Conservation (phyloP, 2,329 filamentous ascomycete species). For the Fonsecaea monophora region DNA sequence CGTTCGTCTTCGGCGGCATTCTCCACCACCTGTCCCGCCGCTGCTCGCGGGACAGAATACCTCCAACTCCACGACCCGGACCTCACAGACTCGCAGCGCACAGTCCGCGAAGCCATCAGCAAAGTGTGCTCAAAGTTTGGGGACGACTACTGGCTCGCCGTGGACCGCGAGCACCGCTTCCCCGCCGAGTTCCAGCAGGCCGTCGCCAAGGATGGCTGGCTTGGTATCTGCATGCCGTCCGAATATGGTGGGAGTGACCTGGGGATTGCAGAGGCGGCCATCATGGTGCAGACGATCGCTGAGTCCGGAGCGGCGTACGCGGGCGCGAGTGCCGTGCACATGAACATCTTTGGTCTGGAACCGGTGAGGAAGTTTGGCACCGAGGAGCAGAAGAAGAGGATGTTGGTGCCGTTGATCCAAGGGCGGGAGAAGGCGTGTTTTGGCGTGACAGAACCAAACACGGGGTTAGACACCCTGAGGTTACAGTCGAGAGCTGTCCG, state of each 20-base stretch:
- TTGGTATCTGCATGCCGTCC: conserved; percentile 55
- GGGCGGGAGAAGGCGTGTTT: conserved; percentile 53
- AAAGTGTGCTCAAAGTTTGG: conserved; percentile 54
- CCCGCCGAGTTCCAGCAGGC: conserved; percentile 51
- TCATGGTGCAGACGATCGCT: conserved; percentile 58
- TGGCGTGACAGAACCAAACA: conserved; percentile 54
- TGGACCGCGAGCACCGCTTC: conserved; percentile 49
- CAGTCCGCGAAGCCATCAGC: conserved; percentile 53
- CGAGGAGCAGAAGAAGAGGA: conserved; percentile 51
- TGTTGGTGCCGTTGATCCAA: conserved; percentile 50
- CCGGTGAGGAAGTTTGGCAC: conserved; percentile 55
- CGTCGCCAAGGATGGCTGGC: conserved; percentile 53
- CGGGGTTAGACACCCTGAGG: conserved; percentile 53
- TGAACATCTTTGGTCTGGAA: conserved; percentile 58
- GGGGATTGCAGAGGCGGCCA: conserved; percentile 52
- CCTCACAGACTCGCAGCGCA: conserved; percentile 50
- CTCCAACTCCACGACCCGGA: conserved; percentile 44
- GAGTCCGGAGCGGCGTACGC: conserved; percentile 55
- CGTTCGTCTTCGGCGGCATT: conserved; percentile 34
- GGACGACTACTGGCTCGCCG: conserved; percentile 52
- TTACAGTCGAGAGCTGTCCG: conserved; percentile 48
- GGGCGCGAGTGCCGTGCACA: conserved; percentile 53
- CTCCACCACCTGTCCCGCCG: conserved; percentile 34
- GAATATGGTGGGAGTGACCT: conserved; percentile 53
- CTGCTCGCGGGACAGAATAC: conserved; percentile 40